Evolutionary conservation across 345 rosid genomes (phyloP), one percentile per base, ranked within the genome.

Genomic region (Streptanthus diversifolius): DNA sequence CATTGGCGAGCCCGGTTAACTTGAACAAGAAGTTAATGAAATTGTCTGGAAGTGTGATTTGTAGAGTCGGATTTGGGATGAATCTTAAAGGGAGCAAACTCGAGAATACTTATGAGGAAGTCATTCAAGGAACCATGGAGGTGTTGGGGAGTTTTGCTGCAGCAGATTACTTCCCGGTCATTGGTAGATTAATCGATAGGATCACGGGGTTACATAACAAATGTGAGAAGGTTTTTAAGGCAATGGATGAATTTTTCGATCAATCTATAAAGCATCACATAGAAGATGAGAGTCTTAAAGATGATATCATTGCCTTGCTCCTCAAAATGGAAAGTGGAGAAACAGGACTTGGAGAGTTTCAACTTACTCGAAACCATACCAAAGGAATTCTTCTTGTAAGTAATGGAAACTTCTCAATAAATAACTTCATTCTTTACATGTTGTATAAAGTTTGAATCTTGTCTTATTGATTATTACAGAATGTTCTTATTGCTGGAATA

Each of bases 301-400:
- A 80, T 29, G 89, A 85, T 80, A 63, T 86, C 59, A 76, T 86
- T 13, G 85, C 73, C 14, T 81, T 85, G 52, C 73, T 85, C 52
- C 74, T 83, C 14, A 54, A 64, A 35, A 72, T 82, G 32, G 77
- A 74, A 27, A 67, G 54, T 33, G 87, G 81, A 17, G 61, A 73
- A 67, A 45, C 3, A 3, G 70, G 68, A 35, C 49, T 58, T 12
- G 74, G 73, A 11, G 66, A 15, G 39, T 41, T 47, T 51, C 68
- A 35, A 77, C 68, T 79, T 63, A 77, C 79, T 1, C 72, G 81
- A 69, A 73, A 79, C 37, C 82, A 84, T 67, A 78, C 85, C 18
- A 80, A 82, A 79, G 87, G 82, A 24, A 52, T 82, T 4, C 80
- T 86, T 44, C 5, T 82, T 70, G 85, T 84, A 76, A 57, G 72